Evolutionary conservation across 495 filamentous ascomycete species (phyloP).

Genomic region (Ascodesmis nigricans): DNA sequence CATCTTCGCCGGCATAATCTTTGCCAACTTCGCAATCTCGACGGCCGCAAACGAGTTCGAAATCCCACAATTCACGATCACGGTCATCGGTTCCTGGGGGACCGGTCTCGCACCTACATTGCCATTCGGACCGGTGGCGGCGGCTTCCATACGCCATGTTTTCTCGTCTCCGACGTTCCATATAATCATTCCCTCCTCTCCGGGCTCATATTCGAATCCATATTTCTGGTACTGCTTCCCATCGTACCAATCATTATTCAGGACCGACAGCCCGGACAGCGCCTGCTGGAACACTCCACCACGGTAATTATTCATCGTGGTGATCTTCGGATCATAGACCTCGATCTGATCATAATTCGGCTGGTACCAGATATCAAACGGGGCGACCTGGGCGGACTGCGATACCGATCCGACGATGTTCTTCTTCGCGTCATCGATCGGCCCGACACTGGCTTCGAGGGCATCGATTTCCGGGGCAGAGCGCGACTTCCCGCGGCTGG

Average conservation of each 20-base stretch:
- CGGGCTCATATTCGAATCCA: slow-evolving; percentile 52
- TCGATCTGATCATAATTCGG: slow-evolving; percentile 50
- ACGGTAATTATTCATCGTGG: slow-evolving; percentile 40
- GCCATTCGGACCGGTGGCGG: slow-evolving; percentile 46
- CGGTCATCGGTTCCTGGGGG: slow-evolving; percentile 45
- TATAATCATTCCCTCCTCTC: slow-evolving; percentile 34
- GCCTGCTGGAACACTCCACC: slow-evolving; percentile 55
- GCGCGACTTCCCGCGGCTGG: slow-evolving; percentile 44
- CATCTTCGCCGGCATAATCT: slow-evolving; percentile 46
- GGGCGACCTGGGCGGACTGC: slow-evolving; percentile 51
- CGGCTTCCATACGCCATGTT: slow-evolving; percentile 44
- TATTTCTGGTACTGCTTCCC: slow-evolving; percentile 52
- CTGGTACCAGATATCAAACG: slow-evolving; percentile 58
- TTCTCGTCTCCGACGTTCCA: slow-evolving; percentile 47
- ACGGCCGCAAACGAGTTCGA: slow-evolving; percentile 42
- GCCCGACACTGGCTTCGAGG: slow-evolving; percentile 42
- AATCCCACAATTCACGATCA: slow-evolving; percentile 57
- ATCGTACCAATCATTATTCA: slow-evolving; percentile 63
- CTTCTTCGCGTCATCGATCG: slow-evolving; percentile 25
- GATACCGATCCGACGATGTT: slow-evolving; percentile 38
- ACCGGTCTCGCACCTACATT: slow-evolving; percentile 50
- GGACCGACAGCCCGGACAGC: slow-evolving; percentile 42
- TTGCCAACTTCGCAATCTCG: slow-evolving; percentile 30
- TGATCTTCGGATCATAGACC: slow-evolving; percentile 37
- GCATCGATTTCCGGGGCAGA: slow-evolving; percentile 60